phyloP scores from a whole-genome alignment of 495 filamentous ascomycete genomes.

The Aspergillus diversus region DNA sequence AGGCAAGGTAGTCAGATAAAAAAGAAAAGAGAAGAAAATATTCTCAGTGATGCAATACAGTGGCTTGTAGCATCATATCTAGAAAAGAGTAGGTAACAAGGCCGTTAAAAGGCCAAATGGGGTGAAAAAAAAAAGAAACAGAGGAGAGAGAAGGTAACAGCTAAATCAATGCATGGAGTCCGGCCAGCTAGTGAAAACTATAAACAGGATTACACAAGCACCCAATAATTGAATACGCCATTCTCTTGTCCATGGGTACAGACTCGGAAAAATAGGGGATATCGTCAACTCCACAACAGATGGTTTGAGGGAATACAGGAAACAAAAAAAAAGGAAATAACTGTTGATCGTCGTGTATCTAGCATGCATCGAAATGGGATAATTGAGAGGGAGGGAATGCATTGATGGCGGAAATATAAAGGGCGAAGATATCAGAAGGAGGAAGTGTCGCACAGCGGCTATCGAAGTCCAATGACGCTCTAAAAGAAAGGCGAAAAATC shows the following conservation, averaged over 20 bases:
- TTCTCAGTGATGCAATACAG: slow-evolving; percentile 1
- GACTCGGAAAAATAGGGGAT: slow-evolving; percentile 26
- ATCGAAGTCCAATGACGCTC: slow-evolving; percentile 90
- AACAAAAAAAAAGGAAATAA: slow-evolving; percentile 2
- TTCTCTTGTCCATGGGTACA: slow-evolving; percentile 24
- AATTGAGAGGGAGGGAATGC: slow-evolving; percentile 10
- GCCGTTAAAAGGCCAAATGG: background rate
- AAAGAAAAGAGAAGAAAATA: slow-evolving; percentile 10
- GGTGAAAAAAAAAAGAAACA: slow-evolving; percentile 23
- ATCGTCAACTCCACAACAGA: slow-evolving; percentile 33
- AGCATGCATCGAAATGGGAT: slow-evolving; percentile 17
- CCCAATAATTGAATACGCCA: slow-evolving; percentile 23
- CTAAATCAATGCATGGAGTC: slow-evolving; percentile 25
- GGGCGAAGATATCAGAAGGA: slow-evolving; percentile 21
- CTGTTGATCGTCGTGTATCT: slow-evolving; percentile 21
- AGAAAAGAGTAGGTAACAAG: slow-evolving; percentile 13
- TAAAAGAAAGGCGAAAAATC: slow-evolving; percentile 33
- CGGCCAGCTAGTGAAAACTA: slow-evolving; percentile 23
- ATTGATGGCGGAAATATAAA: slow-evolving; percentile 19
- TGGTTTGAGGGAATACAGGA: slow-evolving; percentile 19
- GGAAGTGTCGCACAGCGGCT: slow-evolving; percentile 27
- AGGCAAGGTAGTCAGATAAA: background rate
- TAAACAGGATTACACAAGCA: slow-evolving; percentile 28
- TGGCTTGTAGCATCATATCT: slow-evolving; percentile 3
- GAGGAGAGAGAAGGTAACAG: slow-evolving; percentile 23